Percentiles rank a stretch among this genome's conserved stretches.
phyloP scores from a whole-genome alignment of 257 asterid genomes.

The Ballota nigra region DNA sequence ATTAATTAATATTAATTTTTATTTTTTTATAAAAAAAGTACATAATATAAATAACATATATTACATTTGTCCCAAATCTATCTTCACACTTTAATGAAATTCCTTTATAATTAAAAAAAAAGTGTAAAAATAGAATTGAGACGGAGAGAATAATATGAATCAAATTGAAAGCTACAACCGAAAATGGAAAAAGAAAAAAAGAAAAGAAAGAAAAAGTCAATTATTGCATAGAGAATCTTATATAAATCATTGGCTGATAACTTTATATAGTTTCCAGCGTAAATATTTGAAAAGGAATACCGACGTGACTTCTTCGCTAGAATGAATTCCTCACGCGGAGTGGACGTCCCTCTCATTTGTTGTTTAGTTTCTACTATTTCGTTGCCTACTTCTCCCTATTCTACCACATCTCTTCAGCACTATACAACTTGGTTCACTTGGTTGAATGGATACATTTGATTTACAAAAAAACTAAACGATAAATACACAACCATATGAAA shows the following conservation, averaged over 20 bases:
- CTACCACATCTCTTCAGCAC: constrained; percentile 15
- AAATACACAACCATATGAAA: too few species aligned
- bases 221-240: background rate
- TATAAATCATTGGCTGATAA: background rate
- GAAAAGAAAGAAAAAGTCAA: constrained; percentile 1
- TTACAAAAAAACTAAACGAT: background rate
- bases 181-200: too few species aligned
- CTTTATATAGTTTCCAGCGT: constrained; percentile 4
- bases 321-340: constrained; percentile 18
- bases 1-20: too few species aligned
- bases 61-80: too few species aligned
- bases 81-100: too few species aligned
- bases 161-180: too few species aligned
- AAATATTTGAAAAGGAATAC: constrained; percentile 21
- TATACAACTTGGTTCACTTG: background rate
- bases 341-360: constrained; percentile 16
- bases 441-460: background rate
- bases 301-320: background rate
- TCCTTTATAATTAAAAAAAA: too few species aligned
- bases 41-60: too few species aligned
- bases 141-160: too few species aligned
- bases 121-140: too few species aligned
- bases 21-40: too few species aligned
- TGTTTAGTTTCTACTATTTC: background rate
- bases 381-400: constrained; percentile 23